phyloP scores from a whole-genome alignment of 176 grass and related monocot species.

The Musa acuminata region DNA sequence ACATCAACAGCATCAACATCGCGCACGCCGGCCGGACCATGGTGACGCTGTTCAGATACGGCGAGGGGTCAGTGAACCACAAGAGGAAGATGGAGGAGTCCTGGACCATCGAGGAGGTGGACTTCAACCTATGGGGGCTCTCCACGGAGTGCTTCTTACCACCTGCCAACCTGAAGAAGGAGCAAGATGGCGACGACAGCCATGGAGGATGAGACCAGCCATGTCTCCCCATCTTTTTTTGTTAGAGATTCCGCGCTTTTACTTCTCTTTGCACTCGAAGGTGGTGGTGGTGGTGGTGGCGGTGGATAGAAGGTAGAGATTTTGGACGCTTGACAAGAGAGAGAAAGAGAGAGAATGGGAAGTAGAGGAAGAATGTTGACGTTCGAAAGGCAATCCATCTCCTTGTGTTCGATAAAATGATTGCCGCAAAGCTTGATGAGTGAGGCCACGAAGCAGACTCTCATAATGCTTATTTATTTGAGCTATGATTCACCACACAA shows the following conservation, averaged over 20 bases:
- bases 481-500: too few species aligned
- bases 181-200: constrained; percentile 26
- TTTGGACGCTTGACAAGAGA: too few species aligned
- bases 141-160: constrained; percentile 67
- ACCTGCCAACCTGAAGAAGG: constrained; percentile 54
- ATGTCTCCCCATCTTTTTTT: neutral
- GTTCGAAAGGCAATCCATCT: too few species aligned
- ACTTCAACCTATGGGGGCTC: constrained; percentile 74
- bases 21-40: constrained; percentile 65
- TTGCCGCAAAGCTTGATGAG: too few species aligned
- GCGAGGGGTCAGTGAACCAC: constrained; percentile 91
- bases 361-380: too few species aligned
- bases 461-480: too few species aligned
- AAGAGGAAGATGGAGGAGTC: constrained; percentile 92
- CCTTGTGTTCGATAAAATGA: too few species aligned
- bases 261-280: neutral
- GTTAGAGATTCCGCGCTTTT: neutral
- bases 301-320: too few species aligned
- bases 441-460: too few species aligned
- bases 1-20: constrained; percentile 78
- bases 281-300: neutral
- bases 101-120: constrained; percentile 89
- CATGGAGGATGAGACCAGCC: constrained; percentile 1
- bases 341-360: too few species aligned
- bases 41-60: constrained; percentile 79